A percentile compares a stretch with the other conserved stretches of the same genome.
Evolutionary conservation across 768 basidiomycete genomes (phyloP).

Genomic region (Mycena capillaripes): DNA sequence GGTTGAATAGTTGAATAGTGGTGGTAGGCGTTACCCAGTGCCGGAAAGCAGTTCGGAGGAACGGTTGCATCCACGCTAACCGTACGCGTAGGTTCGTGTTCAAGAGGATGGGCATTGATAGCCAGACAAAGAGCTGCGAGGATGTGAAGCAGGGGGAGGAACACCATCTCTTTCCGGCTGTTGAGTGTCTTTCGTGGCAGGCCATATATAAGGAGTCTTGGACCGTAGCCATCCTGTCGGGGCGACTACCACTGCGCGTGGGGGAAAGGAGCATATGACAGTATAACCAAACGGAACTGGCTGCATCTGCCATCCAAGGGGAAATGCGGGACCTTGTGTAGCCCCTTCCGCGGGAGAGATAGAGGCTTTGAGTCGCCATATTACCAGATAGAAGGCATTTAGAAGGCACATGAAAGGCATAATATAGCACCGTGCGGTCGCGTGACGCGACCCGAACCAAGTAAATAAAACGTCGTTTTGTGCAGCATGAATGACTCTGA

Average conservation of each 20-base stretch:
- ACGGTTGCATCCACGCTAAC: constrained; percentile 25
- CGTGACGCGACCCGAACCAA: neutral
- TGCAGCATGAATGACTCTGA: neutral
- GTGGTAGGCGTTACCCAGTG: constrained; percentile 37
- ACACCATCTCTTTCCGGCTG: constrained; percentile 10
- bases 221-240: constrained; percentile 5
- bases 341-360: neutral
- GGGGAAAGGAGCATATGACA: constrained; percentile 27
- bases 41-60: constrained; percentile 55
- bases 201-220: neutral
- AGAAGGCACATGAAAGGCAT: neutral
- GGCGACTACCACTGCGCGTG: neutral
- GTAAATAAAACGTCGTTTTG: constrained; percentile 4
- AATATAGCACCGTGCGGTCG: too few species aligned
- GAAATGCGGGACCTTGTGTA: constrained; percentile 19
- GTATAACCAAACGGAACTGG: neutral
- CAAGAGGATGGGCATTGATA: neutral
- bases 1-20: too few species aligned
- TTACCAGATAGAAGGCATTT: constrained; percentile 23
- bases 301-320: constrained; percentile 2
- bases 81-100: constrained; percentile 12
- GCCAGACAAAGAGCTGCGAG: neutral
- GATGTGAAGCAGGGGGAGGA: constrained; percentile 5
- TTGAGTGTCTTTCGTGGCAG: neutral
- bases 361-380: constrained; percentile 8